These are phyloP conservation scores for Spatholobus suberectus DNA, from an alignment of 306 rosid species.

Conservation along the genomic window DNA sequence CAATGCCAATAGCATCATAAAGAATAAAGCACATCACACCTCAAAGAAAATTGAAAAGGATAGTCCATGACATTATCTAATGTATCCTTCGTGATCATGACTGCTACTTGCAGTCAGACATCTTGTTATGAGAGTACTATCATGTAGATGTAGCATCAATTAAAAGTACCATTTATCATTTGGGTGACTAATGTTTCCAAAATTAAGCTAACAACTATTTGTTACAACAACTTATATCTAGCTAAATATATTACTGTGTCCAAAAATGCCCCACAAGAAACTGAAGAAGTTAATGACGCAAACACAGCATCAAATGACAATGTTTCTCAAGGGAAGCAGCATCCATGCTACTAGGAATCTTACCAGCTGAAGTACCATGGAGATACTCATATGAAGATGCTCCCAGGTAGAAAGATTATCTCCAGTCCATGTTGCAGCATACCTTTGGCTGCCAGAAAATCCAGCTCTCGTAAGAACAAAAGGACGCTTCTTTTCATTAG, in stretches of 20 bases:
- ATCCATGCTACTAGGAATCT: conserved; percentile 37
- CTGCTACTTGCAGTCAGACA: conserved; percentile 4
- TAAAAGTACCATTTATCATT: conserved; percentile 12
- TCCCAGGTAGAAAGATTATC: conserved; percentile 95
- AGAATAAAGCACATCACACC: conserved; percentile 19
- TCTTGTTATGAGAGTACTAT: not conserved
- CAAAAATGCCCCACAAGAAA: conserved; percentile 7
- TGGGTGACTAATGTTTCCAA: conserved; percentile 1
- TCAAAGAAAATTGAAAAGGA: conserved; percentile 13
- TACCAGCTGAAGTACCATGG: conserved; percentile 94
- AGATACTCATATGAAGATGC: conserved; percentile 94
- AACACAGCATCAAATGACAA: conserved; percentile 32
- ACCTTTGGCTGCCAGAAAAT: conserved; percentile 89
- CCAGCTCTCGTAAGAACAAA: conserved; percentile 98
- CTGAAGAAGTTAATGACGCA: not conserved
- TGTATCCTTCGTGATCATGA: no score
- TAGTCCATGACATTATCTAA: no score
- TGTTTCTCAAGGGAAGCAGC: conserved; percentile 27
- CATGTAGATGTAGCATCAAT: not conserved
- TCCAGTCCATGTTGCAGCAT: conserved; percentile 96
- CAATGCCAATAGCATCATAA: no score
- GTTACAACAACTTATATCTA: conserved; percentile 5
- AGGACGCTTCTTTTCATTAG: conserved; percentile 75
- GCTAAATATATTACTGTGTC: not conserved
- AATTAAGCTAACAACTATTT: conserved; percentile 20